These are phyloP conservation scores for Tausonia pullulans DNA, from an alignment of 1,284 basidiomycete genomes.

Conservation along the genomic window DNA sequence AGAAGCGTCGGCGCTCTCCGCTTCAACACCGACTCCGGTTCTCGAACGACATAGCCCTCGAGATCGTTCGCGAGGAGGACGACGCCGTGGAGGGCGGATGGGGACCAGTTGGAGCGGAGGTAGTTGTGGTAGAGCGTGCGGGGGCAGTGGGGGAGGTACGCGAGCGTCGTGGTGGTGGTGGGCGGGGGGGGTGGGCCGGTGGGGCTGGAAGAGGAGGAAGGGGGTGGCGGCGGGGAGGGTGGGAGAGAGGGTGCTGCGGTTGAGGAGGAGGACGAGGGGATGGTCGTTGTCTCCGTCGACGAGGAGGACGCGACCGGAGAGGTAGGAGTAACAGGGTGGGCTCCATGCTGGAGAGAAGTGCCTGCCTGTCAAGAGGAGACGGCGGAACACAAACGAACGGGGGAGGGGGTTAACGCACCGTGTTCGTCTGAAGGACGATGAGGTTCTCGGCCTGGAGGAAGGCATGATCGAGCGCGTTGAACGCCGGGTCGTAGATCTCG, in stretches of 20 bases:
- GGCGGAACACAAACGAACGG: no score
- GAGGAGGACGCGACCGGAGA: no score
- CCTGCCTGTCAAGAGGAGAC: no score
- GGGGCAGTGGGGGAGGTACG: conserved; percentile 15
- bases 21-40: conserved; percentile 8
- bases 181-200: no score
- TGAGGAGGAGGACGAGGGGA: background rate
- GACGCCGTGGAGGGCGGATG: background rate
- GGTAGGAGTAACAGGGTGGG: background rate
- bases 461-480: background rate
- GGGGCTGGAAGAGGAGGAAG: background rate
- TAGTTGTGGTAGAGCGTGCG: conserved; percentile 10
- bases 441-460: background rate
- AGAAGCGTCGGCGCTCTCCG: conserved; percentile 5
- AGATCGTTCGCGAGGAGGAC: conserved; percentile 10
- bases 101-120: conserved; percentile 9
- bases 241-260: background rate
- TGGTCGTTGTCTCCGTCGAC: no score
- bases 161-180: background rate
- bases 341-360: background rate
- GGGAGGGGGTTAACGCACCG: background rate
- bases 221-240: background rate
- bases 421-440: conserved; percentile 1
- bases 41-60: conserved; percentile 4
- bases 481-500: conserved; percentile 9